phyloP scores from a whole-genome alignment of 768 basidiomycete species.

The Leccinum broughii region DNA sequence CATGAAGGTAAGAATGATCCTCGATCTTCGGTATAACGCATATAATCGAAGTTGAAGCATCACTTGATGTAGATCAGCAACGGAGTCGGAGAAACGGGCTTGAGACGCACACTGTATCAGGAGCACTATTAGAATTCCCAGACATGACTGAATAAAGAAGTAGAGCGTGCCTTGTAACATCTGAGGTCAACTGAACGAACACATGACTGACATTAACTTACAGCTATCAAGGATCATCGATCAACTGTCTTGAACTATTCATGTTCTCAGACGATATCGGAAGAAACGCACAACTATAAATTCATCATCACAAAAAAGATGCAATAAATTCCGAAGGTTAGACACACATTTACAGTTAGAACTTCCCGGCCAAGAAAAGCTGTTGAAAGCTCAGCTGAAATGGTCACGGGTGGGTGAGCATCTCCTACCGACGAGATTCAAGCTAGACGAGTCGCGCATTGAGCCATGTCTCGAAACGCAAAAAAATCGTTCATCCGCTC shows the following conservation, averaged over 20 bases:
- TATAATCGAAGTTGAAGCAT: conserved; percentile 20
- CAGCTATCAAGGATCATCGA: conserved; percentile 1
- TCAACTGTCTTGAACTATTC: background rate
- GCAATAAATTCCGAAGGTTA: background rate
- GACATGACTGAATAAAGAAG: conserved; percentile 13
- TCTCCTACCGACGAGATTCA: conserved; percentile 14
- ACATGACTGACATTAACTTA: background rate
- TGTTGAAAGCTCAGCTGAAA: background rate
- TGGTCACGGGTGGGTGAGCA: background rate
- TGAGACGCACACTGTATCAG: conserved; percentile 12
- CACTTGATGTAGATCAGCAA: conserved; percentile 4
- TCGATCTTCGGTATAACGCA: conserved; percentile 11
- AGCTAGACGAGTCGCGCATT: conserved; percentile 1
- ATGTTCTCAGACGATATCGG: background rate
- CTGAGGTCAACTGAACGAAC: background rate
- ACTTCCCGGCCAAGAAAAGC: conserved; percentile 14
- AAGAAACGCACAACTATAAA: conserved; percentile 18
- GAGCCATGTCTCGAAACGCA: background rate
- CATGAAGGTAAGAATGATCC: conserved; percentile 10
- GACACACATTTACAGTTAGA: conserved; percentile 11
- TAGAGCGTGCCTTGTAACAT: conserved; percentile 5
- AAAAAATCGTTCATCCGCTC: background rate
- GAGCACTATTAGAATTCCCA: background rate
- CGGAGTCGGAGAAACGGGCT: background rate
- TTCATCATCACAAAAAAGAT: background rate